Conservation (phyloP, 257 asterid species). For the Lithospermum erythrorhizon region DNA sequence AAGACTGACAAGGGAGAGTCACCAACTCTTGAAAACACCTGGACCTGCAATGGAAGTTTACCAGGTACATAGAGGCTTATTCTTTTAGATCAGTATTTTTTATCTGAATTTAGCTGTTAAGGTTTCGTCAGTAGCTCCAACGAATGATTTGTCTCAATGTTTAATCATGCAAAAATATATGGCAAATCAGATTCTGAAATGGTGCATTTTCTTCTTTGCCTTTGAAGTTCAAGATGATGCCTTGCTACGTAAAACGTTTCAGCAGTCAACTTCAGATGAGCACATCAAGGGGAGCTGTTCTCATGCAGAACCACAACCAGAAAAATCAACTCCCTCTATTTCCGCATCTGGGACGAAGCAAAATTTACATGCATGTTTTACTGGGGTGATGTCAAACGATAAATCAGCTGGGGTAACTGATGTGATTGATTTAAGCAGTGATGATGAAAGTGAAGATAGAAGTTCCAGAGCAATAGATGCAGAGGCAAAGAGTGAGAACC, state of each 20-base stretch:
- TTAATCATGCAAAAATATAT: neutral
- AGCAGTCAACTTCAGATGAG: neutral
- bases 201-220: neutral
- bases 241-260: neutral
- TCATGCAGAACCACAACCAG: neutral
- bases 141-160: neutral
- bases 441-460: conserved; percentile 16
- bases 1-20: conserved; percentile 13
- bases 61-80: neutral
- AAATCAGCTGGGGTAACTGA: conserved; percentile 3
- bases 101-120: neutral
- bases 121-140: neutral
- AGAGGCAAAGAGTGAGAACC: conserved; percentile 7
- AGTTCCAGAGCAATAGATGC: neutral
- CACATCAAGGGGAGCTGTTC: neutral
- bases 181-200: conserved; percentile 8
- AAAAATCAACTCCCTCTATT: neutral
- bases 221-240: neutral
- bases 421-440: conserved; percentile 13
- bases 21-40: conserved; percentile 19
- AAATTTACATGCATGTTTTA: neutral
- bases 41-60: neutral
- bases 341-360: neutral
- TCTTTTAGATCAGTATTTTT: neutral
- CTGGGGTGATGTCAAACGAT: conserved; percentile 2